phyloP scores from a whole-genome alignment of 1,284 basidiomycete species.

The Schizophyllum commune region DNA sequence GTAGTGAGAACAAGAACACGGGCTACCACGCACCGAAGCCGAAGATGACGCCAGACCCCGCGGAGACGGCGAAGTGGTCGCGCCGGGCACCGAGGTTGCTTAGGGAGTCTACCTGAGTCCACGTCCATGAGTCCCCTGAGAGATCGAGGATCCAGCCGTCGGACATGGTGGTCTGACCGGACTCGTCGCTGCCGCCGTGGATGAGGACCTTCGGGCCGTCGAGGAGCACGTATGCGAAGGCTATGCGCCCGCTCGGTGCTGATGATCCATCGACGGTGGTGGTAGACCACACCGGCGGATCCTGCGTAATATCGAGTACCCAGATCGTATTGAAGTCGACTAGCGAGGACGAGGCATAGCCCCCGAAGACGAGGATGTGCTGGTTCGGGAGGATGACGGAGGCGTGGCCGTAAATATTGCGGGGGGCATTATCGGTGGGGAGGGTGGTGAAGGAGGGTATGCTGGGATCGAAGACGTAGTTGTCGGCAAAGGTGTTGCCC shows the following conservation, averaged over 20 bases:
- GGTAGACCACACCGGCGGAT: constrained; percentile 39
- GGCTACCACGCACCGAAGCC: constrained; percentile 59
- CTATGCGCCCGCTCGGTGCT: constrained; percentile 56
- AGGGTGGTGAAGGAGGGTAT: constrained; percentile 45
- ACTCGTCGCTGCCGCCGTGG: constrained; percentile 69
- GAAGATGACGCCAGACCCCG: constrained; percentile 59
- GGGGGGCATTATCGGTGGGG: constrained; percentile 49
- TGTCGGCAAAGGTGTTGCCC: constrained; percentile 47
- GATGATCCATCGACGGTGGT: constrained; percentile 29
- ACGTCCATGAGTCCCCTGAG: constrained; percentile 33
- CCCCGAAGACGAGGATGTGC: constrained; percentile 69
- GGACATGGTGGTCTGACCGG: constrained; percentile 43
- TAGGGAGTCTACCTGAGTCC: constrained; percentile 46
- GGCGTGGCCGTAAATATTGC: constrained; percentile 63
- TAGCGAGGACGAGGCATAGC: constrained; percentile 43
- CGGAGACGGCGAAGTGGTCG: constrained; percentile 65
- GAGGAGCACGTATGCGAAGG: constrained; percentile 54
- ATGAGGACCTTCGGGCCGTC: constrained; percentile 55
- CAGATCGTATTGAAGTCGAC: constrained; percentile 55
- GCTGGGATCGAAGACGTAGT: constrained; percentile 57
- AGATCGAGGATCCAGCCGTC: constrained; percentile 67
- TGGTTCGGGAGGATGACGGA: constrained; percentile 63
- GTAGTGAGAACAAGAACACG: constrained; percentile 2
- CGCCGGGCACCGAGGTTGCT: constrained; percentile 51
- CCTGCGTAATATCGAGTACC: constrained; percentile 51